Evolutionary conservation across 2,329 filamentous ascomycete species (phyloP).

Genomic region (Biscogniauxia sp.): DNA sequence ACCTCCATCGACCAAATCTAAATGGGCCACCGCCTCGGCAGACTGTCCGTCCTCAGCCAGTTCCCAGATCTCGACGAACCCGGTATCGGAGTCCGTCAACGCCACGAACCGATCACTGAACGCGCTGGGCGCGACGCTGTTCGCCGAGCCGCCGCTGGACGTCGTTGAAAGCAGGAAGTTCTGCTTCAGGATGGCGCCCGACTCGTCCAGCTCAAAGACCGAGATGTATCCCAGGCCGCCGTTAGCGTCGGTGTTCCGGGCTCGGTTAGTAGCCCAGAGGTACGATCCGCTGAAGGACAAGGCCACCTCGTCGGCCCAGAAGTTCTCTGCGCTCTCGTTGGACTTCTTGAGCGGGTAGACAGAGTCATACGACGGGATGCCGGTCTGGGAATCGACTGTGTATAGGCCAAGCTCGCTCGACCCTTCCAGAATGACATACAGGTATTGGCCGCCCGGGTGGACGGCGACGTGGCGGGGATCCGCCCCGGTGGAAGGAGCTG

Average conservation of each 20-base stretch:
- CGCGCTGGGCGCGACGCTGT: constrained; percentile 30
- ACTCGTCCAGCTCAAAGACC: constrained; percentile 27
- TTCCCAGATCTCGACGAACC: constrained; percentile 35
- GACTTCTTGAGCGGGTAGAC: constrained; percentile 10
- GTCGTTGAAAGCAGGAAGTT: constrained; percentile 31
- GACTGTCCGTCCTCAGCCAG: constrained; percentile 18
- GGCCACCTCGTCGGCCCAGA: constrained; percentile 33
- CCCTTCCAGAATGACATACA: constrained; percentile 25
- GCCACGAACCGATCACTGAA: constrained; percentile 34
- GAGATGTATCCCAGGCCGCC: constrained; percentile 32
- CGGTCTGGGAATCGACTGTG: constrained; percentile 10
- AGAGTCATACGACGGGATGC: constrained; percentile 1
- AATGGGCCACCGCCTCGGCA: constrained; percentile 11
- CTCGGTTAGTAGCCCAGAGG: constrained; percentile 30
- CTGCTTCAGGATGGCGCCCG: constrained; percentile 30
- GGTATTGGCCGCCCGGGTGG: constrained; percentile 24
- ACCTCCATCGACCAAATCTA: constrained; percentile 17
- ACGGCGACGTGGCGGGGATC: constrained; percentile 27
- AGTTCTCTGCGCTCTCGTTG: constrained; percentile 19
- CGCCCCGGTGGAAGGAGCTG: constrained; percentile 13
- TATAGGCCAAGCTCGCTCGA: constrained; percentile 22
- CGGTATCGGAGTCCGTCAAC: constrained; percentile 30
- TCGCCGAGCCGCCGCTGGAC: constrained; percentile 32
- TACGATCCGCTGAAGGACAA: constrained; percentile 26
- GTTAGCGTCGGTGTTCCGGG: constrained; percentile 4